Percentiles rank a stretch among this genome's conserved stretches.
Conservation (phyloP, 768 basidiomycete species). For the Coprinopsis marcescibilis region DNA sequence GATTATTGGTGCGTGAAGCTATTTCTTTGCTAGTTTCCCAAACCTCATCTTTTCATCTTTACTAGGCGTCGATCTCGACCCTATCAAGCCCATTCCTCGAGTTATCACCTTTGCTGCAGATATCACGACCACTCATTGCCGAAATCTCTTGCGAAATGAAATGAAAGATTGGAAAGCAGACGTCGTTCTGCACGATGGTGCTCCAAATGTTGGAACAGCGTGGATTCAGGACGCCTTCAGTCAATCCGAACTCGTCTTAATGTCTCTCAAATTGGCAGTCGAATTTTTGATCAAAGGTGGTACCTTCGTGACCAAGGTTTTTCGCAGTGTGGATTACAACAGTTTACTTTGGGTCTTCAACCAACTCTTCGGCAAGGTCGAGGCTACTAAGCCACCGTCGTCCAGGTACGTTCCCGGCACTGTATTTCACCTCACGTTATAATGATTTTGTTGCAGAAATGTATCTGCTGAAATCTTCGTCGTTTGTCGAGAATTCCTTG, state of each 20-base stretch:
- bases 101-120: slow-evolving; percentile 90
- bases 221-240: slow-evolving; percentile 99
- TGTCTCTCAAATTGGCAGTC: slow-evolving; percentile 90
- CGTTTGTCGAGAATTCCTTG: slow-evolving; percentile 90
- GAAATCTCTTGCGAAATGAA: slow-evolving; percentile 77
- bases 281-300: slow-evolving; percentile 93
- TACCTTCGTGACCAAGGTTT: slow-evolving; percentile 96
- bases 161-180: slow-evolving; percentile 99
- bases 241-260: slow-evolving; percentile 94
- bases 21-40: slow-evolving; percentile 1
- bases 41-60: slow-evolving; percentile 10
- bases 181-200: slow-evolving; percentile 96
- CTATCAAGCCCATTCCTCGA: slow-evolving; percentile 93
- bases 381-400: slow-evolving; percentile 97
- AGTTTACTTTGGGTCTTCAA: slow-evolving; percentile 98
- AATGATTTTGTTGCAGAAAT: slow-evolving; percentile 51
- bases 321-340: slow-evolving; percentile 97
- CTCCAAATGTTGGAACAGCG: slow-evolving; percentile 97
- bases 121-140: slow-evolving; percentile 90
- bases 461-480: slow-evolving; percentile 99
- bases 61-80: slow-evolving; percentile 88
- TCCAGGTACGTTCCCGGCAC: slow-evolving; percentile 59
- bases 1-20: slow-evolving; percentile 66
- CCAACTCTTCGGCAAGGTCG: slow-evolving; percentile 92
- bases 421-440: not conserved